phyloP scores from a whole-genome alignment of 805 yeast genomes.

The Metschnikowia cerradonensis region DNA sequence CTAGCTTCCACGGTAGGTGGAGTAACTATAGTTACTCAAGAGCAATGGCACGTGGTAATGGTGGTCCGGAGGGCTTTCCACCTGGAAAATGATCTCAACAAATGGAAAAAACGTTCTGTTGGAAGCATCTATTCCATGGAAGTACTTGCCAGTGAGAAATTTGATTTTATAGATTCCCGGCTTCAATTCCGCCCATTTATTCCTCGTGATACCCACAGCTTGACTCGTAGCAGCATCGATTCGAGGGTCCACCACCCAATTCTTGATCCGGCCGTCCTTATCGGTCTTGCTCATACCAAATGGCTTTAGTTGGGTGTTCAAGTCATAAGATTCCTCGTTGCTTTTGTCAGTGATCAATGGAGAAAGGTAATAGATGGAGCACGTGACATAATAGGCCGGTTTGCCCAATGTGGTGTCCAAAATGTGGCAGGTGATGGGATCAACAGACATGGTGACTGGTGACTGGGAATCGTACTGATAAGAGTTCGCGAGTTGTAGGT shows the following conservation, averaged over 20 bases:
- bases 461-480: not conserved
- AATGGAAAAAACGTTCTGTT: constrained; percentile 75
- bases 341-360: constrained; percentile 20
- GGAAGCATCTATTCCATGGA: constrained; percentile 27
- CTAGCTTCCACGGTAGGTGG: constrained; percentile 84
- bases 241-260: constrained; percentile 55
- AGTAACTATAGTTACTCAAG: constrained; percentile 79
- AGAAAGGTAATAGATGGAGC: constrained; percentile 49
- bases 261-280: constrained; percentile 71
- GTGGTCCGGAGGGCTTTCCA: constrained; percentile 61
- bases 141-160: constrained; percentile 72
- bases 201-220: constrained; percentile 26
- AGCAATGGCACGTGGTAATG: constrained; percentile 91
- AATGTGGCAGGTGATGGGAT: constrained; percentile 84
- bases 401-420: constrained; percentile 78
- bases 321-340: constrained; percentile 27
- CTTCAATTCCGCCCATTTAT: constrained; percentile 44
- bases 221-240: constrained; percentile 12
- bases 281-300: constrained; percentile 73
- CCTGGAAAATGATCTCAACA: constrained; percentile 73
- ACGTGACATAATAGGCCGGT: constrained; percentile 76
- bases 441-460: constrained; percentile 23
- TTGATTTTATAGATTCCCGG: constrained; percentile 74
- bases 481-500: not conserved
- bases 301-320: constrained; percentile 26